Conservation (phyloP, 2,329 filamentous ascomycete genomes). For the Xylaria arbuscula region DNA sequence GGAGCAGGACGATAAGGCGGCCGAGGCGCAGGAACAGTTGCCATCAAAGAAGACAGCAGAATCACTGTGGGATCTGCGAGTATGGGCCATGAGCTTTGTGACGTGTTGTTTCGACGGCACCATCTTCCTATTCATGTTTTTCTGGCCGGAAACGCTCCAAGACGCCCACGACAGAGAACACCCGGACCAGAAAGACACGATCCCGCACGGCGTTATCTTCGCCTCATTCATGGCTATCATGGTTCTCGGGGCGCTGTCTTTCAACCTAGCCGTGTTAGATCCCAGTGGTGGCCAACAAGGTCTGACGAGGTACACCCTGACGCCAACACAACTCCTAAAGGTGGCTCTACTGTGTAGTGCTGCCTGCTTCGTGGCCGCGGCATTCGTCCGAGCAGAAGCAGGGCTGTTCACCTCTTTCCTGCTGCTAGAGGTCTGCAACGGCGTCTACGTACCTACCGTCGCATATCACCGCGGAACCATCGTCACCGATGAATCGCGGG, state of each 20-base stretch:
- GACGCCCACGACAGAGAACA: slow-evolving; percentile 43
- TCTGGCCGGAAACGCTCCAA: slow-evolving; percentile 50
- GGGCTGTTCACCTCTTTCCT: slow-evolving; percentile 46
- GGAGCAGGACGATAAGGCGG: slow-evolving; percentile 1
- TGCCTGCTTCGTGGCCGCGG: slow-evolving; percentile 41
- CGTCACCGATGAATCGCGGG: slow-evolving; percentile 46
- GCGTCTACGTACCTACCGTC: slow-evolving; percentile 50
- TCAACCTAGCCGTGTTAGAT: slow-evolving; percentile 52
- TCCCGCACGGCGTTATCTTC: slow-evolving; percentile 65
- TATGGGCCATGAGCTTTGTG: slow-evolving; percentile 50
- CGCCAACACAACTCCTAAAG: slow-evolving; percentile 41
- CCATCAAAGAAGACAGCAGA: not conserved
- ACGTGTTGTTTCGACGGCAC: slow-evolving; percentile 52
- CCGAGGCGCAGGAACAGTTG: not conserved
- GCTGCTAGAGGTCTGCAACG: slow-evolving; percentile 51
- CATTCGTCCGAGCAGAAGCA: slow-evolving; percentile 41
- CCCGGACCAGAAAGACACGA: slow-evolving; percentile 22
- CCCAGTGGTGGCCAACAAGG: not conserved
- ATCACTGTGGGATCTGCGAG: slow-evolving; percentile 41
- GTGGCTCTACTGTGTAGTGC: slow-evolving; percentile 43
- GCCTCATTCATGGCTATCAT: slow-evolving; percentile 69
- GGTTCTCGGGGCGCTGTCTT: slow-evolving; percentile 67
- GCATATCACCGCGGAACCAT: slow-evolving; percentile 49
- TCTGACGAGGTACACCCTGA: slow-evolving; percentile 1
- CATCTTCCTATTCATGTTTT: slow-evolving; percentile 50